phyloP scores from a whole-genome alignment of 1,284 basidiomycete genomes.

The Erythrobasidium hasegawianum region DNA sequence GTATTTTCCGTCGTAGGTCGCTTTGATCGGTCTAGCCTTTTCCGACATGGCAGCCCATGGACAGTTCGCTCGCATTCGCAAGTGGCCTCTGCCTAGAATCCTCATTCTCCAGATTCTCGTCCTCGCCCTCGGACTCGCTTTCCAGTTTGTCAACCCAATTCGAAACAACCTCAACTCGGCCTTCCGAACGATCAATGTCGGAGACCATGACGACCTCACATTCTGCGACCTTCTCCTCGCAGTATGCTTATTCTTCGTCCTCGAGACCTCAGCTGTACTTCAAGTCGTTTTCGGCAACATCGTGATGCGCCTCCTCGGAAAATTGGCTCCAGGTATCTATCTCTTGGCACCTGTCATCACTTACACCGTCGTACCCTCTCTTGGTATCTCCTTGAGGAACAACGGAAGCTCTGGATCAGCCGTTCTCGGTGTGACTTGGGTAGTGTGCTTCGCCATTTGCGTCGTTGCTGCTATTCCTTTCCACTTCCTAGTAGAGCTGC shows the following conservation, averaged over 20 bases:
- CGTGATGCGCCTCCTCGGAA: constrained; percentile 46
- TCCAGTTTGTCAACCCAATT: constrained; percentile 45
- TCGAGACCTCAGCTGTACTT: constrained; percentile 46
- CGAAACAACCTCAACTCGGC: constrained; percentile 47
- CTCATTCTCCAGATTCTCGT: constrained; percentile 44
- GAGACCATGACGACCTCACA: constrained; percentile 44
- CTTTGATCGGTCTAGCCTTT: constrained; percentile 44
- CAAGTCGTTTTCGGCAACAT: constrained; percentile 46
- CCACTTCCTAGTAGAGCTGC: constrained; percentile 47
- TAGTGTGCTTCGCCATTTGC: constrained; percentile 43
- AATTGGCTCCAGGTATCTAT: constrained; percentile 46
- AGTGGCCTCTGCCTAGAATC: constrained; percentile 42
- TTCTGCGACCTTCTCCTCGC: constrained; percentile 47
- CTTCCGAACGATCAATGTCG: constrained; percentile 45
- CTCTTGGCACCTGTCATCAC: constrained; percentile 46
- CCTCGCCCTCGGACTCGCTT: constrained; percentile 42
- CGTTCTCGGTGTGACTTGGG: constrained; percentile 45
- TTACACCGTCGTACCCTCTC: constrained; percentile 46
- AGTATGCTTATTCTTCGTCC: constrained; percentile 43
- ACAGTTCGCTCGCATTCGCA: constrained; percentile 45
- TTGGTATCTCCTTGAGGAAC: constrained; percentile 44
- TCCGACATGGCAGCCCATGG: constrained; percentile 48
- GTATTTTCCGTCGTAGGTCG: constrained; percentile 31
- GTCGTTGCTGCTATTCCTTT: constrained; percentile 44
- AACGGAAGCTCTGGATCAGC: constrained; percentile 41